Evolutionary conservation across 768 basidiomycete species (phyloP).

Genomic region (Lentinus tigrinus): DNA sequence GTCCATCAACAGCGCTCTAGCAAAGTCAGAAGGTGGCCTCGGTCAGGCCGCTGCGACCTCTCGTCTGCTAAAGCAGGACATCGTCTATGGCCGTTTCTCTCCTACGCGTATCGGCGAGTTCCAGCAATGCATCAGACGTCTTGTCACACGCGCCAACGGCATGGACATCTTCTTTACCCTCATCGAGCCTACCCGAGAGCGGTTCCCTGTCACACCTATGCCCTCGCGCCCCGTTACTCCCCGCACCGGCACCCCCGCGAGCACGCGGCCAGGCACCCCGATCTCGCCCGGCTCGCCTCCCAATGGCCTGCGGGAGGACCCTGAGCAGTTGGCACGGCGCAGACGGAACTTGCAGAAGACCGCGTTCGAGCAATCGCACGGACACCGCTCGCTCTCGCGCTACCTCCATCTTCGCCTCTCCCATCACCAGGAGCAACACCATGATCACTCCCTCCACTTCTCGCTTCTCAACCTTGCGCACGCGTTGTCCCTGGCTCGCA

Average conservation of each 20-base stretch:
- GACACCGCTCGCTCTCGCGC: conserved; percentile 18
- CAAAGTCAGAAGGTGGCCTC: conserved; percentile 47
- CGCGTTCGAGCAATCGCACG: conserved; percentile 4
- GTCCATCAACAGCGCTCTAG: conserved; percentile 33
- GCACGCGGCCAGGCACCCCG: not conserved
- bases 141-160: conserved; percentile 61
- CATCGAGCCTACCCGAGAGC: conserved; percentile 61
- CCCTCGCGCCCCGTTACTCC: conserved; percentile 42
- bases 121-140: conserved; percentile 46
- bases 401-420: conserved; percentile 13
- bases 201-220: conserved; percentile 39
- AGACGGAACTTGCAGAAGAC: conserved; percentile 2
- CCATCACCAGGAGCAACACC: conserved; percentile 17
- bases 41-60: conserved; percentile 50
- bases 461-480: conserved; percentile 27
- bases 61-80: conserved; percentile 55
- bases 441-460: conserved; percentile 24
- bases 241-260: conserved; percentile 33
- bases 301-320: not conserved
- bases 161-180: conserved; percentile 60
- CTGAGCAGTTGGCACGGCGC: conserved; percentile 1
- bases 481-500: conserved; percentile 13
- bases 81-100: conserved; percentile 58
- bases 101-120: conserved; percentile 55
- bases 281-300: not conserved